Conservation (phyloP, 305 asterid species). For the Andrographis paniculata region DNA sequence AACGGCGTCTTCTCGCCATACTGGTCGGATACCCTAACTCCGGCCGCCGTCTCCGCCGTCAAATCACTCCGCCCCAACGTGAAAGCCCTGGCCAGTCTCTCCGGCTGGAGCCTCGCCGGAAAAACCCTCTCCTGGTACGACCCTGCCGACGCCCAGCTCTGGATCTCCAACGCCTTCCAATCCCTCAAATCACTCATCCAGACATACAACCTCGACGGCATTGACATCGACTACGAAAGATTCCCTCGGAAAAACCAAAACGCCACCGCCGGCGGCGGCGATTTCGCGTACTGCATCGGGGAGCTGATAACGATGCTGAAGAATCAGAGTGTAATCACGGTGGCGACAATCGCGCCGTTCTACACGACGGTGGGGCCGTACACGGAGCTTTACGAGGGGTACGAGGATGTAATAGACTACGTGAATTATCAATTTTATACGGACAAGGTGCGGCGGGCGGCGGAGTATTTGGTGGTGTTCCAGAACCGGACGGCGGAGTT, state of each 20-base stretch:
- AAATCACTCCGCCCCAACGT: slow-evolving; percentile 45
- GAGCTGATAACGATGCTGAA: slow-evolving; percentile 46
- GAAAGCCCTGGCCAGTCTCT: slow-evolving; percentile 63
- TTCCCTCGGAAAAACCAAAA: slow-evolving; percentile 20
- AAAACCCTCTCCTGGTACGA: slow-evolving; percentile 47
- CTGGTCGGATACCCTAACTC: slow-evolving; percentile 49
- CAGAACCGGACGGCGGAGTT: slow-evolving; percentile 32
- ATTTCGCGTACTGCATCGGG: slow-evolving; percentile 59
- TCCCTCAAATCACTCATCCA: slow-evolving; percentile 40
- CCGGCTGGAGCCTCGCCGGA: slow-evolving; percentile 53
- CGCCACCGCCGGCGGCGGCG: slow-evolving; percentile 17
- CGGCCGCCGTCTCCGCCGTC: slow-evolving; percentile 31
- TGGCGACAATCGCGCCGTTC: slow-evolving; percentile 61
- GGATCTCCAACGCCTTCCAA: slow-evolving; percentile 52
- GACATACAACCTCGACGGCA: slow-evolving; percentile 48
- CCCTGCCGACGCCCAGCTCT: slow-evolving; percentile 29
- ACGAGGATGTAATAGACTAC: slow-evolving; percentile 39
- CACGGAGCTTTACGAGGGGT: slow-evolving; percentile 26
- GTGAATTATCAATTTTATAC: slow-evolving; percentile 67
- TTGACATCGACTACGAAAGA: slow-evolving; percentile 58
- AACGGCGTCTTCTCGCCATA: slow-evolving; percentile 57
- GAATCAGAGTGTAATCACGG: slow-evolving; percentile 44
- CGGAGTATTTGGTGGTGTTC: slow-evolving; percentile 33
- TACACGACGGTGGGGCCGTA: slow-evolving; percentile 39
- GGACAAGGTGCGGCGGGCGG: slow-evolving; percentile 38